Conservation (phyloP, 2,329 filamentous ascomycete genomes). For the Pyrenophora tritici-repentis region DNA sequence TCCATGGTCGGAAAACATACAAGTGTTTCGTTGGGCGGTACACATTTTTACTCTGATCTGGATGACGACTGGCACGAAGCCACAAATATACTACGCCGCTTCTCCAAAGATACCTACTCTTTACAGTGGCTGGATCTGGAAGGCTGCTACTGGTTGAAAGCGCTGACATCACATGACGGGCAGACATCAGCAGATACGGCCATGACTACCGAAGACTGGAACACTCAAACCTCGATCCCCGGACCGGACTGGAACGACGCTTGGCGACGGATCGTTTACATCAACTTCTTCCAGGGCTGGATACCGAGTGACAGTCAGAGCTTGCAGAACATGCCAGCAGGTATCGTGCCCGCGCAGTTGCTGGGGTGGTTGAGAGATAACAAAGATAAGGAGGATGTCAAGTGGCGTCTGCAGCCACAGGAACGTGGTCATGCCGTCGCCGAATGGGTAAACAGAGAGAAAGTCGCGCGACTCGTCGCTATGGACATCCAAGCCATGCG, state of each 20-base stretch:
- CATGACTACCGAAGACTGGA: conserved; percentile 9
- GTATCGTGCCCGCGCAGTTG: conserved; percentile 40
- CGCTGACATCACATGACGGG: conserved; percentile 51
- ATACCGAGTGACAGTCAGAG: conserved; percentile 42
- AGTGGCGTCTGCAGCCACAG: conserved; percentile 24
- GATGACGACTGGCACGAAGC: conserved; percentile 63
- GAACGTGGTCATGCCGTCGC: conserved; percentile 27
- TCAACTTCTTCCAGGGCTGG: conserved; percentile 53
- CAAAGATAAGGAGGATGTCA: conserved; percentile 22
- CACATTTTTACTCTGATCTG: conserved; percentile 57
- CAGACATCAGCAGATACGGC: neutral
- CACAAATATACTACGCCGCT: conserved; percentile 59
- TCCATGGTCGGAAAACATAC: conserved; percentile 51
- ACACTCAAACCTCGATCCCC: conserved; percentile 13
- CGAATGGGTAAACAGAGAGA: conserved; percentile 49
- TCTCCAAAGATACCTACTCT: conserved; percentile 62
- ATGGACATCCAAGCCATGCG: conserved; percentile 38
- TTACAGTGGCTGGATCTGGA: conserved; percentile 67
- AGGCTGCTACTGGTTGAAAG: conserved; percentile 63
- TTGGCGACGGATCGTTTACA: conserved; percentile 52
- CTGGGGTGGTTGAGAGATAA: conserved; percentile 45
- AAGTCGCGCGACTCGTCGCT: conserved; percentile 39
- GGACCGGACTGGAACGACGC: conserved; percentile 48
- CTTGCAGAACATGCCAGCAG: conserved; percentile 44
- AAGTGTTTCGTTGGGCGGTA: conserved; percentile 56